Evolutionary conservation across 2,329 filamentous ascomycete species (phyloP), one percentile per base, ranked within the genome.

Genomic region (Fusarium coffeatum): DNA sequence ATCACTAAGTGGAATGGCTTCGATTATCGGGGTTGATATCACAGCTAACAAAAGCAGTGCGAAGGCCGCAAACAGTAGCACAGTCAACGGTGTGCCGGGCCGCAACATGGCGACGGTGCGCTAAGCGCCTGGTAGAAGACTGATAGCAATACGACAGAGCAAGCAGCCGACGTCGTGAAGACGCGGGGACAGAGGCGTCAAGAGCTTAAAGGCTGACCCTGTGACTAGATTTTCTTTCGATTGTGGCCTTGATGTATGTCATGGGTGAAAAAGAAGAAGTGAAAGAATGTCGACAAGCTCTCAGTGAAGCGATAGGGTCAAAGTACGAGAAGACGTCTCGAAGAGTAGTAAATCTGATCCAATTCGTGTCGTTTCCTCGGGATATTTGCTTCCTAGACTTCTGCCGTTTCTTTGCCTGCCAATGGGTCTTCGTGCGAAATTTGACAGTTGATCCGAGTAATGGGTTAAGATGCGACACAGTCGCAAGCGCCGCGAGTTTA

Each of bases 1-100:
- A 55, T 88, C 90, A 40, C 92, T 94, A 43, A 99, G 85, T 12
- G 94, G 93, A 48, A 99, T 97, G 27, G 86, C 87, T 77, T 92
- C 90, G 78, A 98, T 91, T 72, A 99, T 89, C 20, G 96, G 96
- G 0, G 93, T 94, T 2, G 95, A 97, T n/a, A 99, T 83, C 41
- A 94, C 93, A 48, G 94, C 93, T 41, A 99, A 85, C 48, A 98
- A 85, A 55, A 98, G 86, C 67, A 98, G 85, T 68, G 86, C 91
- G 80, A 99, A 98, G 71, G 95, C 94, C 76, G 88, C 86, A 68
- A 97, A 88, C 76, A 98, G 91, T 79, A 98, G 84, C 73, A 97
- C 84, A 73, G 94, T 90, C 78, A 99, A 85, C 73, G 96, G 95
- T 65, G 96, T 98, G 67, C 96, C 95, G 68, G 96, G 94, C 77